A percentile compares a stretch with the other conserved stretches of the same genome.
Evolutionary conservation across 2,329 filamentous ascomycete genomes (phyloP).

Genomic region (Fusarium brevicatenulatum): DNA sequence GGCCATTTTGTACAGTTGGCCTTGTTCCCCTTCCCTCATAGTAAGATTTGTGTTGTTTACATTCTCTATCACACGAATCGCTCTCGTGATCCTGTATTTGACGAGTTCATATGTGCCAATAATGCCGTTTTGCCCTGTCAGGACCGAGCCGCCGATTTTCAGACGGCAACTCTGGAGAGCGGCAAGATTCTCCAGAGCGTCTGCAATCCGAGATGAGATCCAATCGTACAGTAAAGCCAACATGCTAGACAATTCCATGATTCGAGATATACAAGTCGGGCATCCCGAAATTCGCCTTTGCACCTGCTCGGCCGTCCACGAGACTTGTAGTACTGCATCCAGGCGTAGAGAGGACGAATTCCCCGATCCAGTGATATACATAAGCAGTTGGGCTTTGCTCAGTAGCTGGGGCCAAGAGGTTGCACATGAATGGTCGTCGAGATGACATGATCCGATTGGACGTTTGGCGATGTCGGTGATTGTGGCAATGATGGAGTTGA

Average conservation of each 20-base stretch:
- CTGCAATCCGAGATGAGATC: background rate
- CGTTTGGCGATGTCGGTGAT: background rate
- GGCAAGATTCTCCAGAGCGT: background rate
- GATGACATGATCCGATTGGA: background rate
- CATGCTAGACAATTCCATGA: background rate
- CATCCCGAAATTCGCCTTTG: background rate
- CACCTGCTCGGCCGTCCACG: background rate
- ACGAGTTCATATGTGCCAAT: background rate
- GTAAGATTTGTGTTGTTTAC: fast-evolving
- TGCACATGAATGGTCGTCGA: background rate
- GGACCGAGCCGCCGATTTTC: background rate
- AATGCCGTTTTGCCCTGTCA: background rate
- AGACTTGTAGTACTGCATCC: background rate
- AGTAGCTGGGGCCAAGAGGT: background rate
- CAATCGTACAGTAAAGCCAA: background rate
- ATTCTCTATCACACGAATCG: background rate
- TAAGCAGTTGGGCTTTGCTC: background rate
- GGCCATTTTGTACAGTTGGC: background rate
- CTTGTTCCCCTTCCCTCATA: fast-evolving
- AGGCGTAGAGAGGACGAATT: background rate
- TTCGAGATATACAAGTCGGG: background rate
- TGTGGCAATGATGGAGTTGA: background rate
- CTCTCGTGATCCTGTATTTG: background rate
- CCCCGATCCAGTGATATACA: background rate
- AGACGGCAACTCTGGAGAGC: background rate